phyloP scores from a whole-genome alignment of 345 rosid genomes.

The Salix purpurea region DNA sequence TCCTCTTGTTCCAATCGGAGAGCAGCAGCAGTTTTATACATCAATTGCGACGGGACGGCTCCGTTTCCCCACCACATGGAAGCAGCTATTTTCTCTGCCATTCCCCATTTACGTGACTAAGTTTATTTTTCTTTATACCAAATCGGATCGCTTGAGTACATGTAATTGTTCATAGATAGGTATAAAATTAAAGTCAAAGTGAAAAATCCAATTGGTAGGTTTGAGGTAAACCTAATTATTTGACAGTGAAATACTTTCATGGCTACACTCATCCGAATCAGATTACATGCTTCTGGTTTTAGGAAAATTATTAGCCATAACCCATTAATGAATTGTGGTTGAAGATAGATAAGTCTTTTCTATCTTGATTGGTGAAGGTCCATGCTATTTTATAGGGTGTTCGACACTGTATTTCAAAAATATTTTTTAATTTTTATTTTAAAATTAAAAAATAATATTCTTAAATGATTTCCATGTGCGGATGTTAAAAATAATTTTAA shows the following conservation, averaged over 20 bases:
- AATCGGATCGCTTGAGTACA: neutral
- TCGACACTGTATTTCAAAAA: no score
- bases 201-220: neutral
- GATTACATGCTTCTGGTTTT: neutral
- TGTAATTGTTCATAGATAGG: neutral
- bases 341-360: no score
- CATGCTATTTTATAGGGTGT: no score
- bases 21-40: slow-evolving; percentile 13
- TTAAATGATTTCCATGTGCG: rapidly evolving
- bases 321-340: neutral
- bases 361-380: no score
- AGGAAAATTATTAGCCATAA: neutral
- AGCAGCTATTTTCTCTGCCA: slow-evolving; percentile 21
- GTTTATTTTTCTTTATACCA: neutral
- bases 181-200: no score
- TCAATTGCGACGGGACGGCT: slow-evolving; percentile 38
- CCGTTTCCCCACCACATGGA: slow-evolving; percentile 34
- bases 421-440: no score
- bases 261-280: neutral
- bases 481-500: no score
- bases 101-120: slow-evolving; percentile 21
- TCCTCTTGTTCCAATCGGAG: slow-evolving; percentile 14
- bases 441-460: no score
- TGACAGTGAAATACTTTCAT: neutral
- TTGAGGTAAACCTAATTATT: neutral